Conservation (phyloP, 345 rosid genomes). For the Populus pruinosa region DNA sequence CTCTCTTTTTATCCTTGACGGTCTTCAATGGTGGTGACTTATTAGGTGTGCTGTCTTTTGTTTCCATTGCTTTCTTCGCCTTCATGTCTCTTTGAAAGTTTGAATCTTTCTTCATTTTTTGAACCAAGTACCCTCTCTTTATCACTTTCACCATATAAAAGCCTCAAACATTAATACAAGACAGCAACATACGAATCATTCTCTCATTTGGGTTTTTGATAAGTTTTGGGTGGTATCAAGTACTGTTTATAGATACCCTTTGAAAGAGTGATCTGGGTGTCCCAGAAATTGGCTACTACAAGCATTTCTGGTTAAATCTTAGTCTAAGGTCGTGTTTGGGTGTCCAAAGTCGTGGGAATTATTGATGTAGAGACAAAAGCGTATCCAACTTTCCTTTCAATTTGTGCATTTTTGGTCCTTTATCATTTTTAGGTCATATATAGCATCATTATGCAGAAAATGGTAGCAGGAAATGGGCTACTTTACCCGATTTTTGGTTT, state of each 20-base stretch:
- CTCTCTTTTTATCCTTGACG: constrained; percentile 13
- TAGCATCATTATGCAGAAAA: constrained; percentile 23
- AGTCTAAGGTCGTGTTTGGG: constrained; percentile 8
- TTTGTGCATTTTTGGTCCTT: constrained; percentile 14
- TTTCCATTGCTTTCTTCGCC: background rate
- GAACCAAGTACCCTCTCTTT: background rate
- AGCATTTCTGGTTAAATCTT: constrained; percentile 13
- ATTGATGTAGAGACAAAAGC: constrained; percentile 23
- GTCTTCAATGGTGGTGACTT: constrained; percentile 19
- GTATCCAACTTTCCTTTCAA: constrained; percentile 3
- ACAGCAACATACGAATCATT: constrained; percentile 1
- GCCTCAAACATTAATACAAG: constrained; percentile 4
- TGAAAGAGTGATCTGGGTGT: constrained; percentile 20
- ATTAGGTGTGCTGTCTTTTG: constrained; percentile 21
- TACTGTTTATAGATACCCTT: background rate
- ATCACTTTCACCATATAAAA: background rate
- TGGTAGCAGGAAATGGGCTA: constrained; percentile 58
- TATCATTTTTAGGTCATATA: constrained; percentile 5
- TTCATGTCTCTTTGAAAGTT: background rate
- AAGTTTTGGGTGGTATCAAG: background rate
- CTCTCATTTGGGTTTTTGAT: background rate
- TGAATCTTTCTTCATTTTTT: constrained; percentile 4
- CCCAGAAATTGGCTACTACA: background rate
- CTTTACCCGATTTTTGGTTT: constrained; percentile 71
- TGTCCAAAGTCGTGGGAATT: constrained; percentile 8